phyloP scores from a whole-genome alignment of 176 grass and related monocot species.

The Rhynchospora breviuscula region DNA sequence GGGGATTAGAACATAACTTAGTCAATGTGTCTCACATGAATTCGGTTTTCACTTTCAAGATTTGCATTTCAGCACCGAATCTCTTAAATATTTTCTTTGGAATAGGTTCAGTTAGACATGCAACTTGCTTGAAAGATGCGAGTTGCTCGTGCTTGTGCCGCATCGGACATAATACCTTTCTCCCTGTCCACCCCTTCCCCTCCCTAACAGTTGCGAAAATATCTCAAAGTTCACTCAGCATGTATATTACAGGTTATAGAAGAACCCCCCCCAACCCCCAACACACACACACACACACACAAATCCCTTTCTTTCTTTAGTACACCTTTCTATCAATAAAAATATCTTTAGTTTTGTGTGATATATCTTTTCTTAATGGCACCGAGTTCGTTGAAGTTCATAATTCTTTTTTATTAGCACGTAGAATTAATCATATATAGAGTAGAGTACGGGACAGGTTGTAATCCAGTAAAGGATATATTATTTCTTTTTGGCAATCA shows the following conservation, averaged over 20 bases:
- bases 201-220: background rate
- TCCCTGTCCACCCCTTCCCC: background rate
- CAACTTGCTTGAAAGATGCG: conserved; percentile 6
- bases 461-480: background rate
- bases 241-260: background rate
- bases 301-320: background rate
- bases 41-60: conserved; percentile 19
- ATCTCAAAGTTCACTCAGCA: background rate
- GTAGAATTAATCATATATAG: background rate
- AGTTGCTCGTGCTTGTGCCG: conserved; percentile 3
- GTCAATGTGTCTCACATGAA: conserved; percentile 6
- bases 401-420: background rate
- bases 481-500: background rate
- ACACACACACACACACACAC: too few relatives aligned
- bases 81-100: background rate
- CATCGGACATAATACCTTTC: background rate
- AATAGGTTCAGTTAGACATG: conserved; percentile 4
- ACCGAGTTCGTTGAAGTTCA: background rate
- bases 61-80: background rate
- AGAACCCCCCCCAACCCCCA: too few relatives aligned
- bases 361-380: background rate
- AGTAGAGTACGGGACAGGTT: background rate
- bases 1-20: background rate
- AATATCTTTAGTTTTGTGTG: background rate
- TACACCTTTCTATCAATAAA: background rate